Evolutionary conservation across 2,329 filamentous ascomycete species (phyloP).

Genomic region (Fusarium torreyae): DNA sequence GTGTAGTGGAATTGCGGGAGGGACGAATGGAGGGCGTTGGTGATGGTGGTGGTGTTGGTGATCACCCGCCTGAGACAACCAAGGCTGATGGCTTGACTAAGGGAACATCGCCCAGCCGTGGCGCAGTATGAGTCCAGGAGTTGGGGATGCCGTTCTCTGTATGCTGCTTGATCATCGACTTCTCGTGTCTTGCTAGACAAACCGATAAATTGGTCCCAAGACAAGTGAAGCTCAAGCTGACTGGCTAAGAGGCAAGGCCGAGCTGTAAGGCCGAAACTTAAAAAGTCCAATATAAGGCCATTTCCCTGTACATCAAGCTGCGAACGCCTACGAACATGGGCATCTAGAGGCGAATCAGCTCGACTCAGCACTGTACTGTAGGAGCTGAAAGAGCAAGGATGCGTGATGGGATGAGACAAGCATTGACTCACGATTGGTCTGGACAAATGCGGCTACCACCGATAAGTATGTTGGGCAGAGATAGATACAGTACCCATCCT

Average conservation of each 20-base stretch:
- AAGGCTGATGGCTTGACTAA: constrained; percentile 40
- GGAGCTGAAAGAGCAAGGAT: constrained; percentile 33
- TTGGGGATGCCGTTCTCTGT: constrained; percentile 11
- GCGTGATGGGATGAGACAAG: constrained; percentile 19
- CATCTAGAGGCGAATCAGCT: constrained; percentile 19
- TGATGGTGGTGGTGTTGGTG: constrained; percentile 44
- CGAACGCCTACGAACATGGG: constrained; percentile 31
- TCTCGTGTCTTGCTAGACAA: constrained; percentile 20
- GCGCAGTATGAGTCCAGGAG: constrained; percentile 32
- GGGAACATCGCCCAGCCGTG: constrained; percentile 31
- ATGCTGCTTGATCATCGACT: constrained; percentile 23
- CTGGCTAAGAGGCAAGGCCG: constrained; percentile 3
- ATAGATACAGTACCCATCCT: constrained; percentile 12
- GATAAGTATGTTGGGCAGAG: constrained; percentile 23
- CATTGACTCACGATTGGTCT: constrained; percentile 28
- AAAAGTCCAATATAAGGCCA: constrained; percentile 12
- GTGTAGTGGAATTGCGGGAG: constrained; percentile 36
- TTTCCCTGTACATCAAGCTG: constrained; percentile 27
- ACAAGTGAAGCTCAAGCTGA: constrained; percentile 15
- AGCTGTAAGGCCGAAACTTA: constrained; percentile 31
- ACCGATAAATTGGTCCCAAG: constrained; percentile 20
- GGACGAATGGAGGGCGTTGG: constrained; percentile 42
- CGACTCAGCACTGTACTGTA: constrained; percentile 5
- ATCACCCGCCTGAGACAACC: constrained; percentile 51
- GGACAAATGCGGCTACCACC: constrained; percentile 23